These are phyloP conservation scores for Isoetes taiwanensis DNA, from an alignment of 75 land plant species.

Conservation along the genomic window DNA sequence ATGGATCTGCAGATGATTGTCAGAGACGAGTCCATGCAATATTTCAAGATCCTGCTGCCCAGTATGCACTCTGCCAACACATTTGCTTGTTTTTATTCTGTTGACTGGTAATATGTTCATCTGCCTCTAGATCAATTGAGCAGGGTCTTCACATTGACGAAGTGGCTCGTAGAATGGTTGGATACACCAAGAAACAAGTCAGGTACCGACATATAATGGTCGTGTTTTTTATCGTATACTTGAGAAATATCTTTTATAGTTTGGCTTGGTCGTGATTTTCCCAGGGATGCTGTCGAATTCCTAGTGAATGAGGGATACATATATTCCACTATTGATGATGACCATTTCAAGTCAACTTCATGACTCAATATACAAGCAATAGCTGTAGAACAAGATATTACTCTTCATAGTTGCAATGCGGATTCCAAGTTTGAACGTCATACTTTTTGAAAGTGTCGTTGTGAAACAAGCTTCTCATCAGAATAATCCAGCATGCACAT, in stretches of 20 bases:
- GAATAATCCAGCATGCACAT: too few species aligned
- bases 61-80: slow-evolving; percentile 12
- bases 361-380: too few species aligned
- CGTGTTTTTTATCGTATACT: not conserved
- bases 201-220: slow-evolving; percentile 12
- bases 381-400: too few species aligned
- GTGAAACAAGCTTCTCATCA: too few species aligned
- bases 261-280: not conserved
- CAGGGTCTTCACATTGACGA: slow-evolving; percentile 48
- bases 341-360: slow-evolving; percentile 60
- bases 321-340: slow-evolving; percentile 66
- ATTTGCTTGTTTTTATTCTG: not conserved
- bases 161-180: slow-evolving; percentile 30
- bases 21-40: slow-evolving; percentile 30
- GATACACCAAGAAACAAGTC: slow-evolving; percentile 35
- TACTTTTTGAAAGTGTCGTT: too few species aligned
- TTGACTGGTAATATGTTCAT: not conserved
- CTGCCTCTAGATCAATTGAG: slow-evolving; percentile 25
- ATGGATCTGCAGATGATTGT: slow-evolving; percentile 27
- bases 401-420: too few species aligned
- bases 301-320: slow-evolving; percentile 40
- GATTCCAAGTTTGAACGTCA: too few species aligned
- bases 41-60: slow-evolving; percentile 37
- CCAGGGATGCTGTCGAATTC: slow-evolving; percentile 47
- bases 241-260: not conserved